Conservation (phyloP, 2,329 filamentous ascomycete genomes). For the Colletotrichum ledebouriae region DNA sequence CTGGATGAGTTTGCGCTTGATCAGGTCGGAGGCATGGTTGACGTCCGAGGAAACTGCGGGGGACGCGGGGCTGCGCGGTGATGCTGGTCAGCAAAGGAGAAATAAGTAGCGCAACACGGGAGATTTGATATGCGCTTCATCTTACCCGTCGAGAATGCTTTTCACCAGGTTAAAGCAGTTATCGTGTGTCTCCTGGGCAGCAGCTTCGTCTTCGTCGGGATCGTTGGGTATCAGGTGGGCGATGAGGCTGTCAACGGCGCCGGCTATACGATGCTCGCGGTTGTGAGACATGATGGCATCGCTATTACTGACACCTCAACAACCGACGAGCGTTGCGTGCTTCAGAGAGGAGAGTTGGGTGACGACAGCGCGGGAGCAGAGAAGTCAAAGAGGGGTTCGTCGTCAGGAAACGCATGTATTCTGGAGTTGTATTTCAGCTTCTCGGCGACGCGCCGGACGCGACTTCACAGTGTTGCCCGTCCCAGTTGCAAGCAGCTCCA, state of each 20-base stretch:
- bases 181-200: constrained; percentile 77
- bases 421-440: constrained; percentile 23
- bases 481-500: constrained; percentile 27
- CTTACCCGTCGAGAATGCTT: constrained; percentile 66
- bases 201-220: constrained; percentile 75
- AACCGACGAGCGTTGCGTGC: background rate
- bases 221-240: constrained; percentile 78
- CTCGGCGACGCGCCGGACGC: constrained; percentile 41
- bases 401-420: constrained; percentile 11
- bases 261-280: constrained; percentile 75
- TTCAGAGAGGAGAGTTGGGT: background rate
- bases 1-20: constrained; percentile 87
- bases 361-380: background rate
- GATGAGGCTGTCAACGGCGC: constrained; percentile 84
- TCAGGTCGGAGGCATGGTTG: constrained; percentile 92
- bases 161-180: constrained; percentile 67
- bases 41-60: constrained; percentile 77
- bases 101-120: background rate
- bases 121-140: background rate
- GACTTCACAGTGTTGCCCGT: constrained; percentile 37
- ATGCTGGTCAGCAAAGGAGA: constrained; percentile 12
- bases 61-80: constrained; percentile 58
- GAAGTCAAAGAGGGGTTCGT: constrained; percentile 1
- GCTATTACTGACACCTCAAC: constrained; percentile 21
- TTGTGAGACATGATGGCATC: constrained; percentile 48